These are phyloP conservation scores for Botrytis porri DNA, from an alignment of 2,329 filamentous ascomycete species.

Conservation along the genomic window DNA sequence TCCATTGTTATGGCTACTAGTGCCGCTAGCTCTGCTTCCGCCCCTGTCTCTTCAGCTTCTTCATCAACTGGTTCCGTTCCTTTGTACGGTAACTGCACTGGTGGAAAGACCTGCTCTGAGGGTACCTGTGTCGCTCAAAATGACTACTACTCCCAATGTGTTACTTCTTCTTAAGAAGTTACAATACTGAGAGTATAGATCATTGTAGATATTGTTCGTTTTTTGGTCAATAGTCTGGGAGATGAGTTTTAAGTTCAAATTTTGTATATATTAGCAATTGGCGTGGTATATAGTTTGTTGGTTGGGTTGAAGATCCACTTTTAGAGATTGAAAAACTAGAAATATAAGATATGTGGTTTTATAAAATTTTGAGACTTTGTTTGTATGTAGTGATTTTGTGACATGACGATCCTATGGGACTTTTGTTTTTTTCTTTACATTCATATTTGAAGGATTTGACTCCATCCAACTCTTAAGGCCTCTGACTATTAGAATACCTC, in stretches of 20 bases:
- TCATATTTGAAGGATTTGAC: no score
- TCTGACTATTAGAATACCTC: no score
- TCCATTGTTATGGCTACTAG: neutral
- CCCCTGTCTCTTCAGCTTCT: neutral
- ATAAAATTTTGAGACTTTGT: neutral
- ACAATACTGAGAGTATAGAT: neutral
- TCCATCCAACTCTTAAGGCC: no score
- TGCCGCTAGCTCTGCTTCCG: neutral
- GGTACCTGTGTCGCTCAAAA: constrained; percentile 3
- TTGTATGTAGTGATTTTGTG: neutral
- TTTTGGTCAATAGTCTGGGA: neutral
- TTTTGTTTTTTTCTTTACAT: neutral
- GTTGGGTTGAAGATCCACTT: neutral
- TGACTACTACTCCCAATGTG: neutral
- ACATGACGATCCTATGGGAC: neutral
- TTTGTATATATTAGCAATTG: constrained; percentile 7
- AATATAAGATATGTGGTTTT: neutral
- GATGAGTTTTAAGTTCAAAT: neutral
- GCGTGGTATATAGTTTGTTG: neutral
- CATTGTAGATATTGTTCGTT: neutral
- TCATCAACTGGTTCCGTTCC: neutral
- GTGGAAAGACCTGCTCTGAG: constrained; percentile 6
- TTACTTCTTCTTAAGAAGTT: constrained; percentile 1
- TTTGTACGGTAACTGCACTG: constrained; percentile 2
- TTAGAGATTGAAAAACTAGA: neutral